Conservation (phyloP, 257 asterid genomes). For the Apocynum venetum region DNA sequence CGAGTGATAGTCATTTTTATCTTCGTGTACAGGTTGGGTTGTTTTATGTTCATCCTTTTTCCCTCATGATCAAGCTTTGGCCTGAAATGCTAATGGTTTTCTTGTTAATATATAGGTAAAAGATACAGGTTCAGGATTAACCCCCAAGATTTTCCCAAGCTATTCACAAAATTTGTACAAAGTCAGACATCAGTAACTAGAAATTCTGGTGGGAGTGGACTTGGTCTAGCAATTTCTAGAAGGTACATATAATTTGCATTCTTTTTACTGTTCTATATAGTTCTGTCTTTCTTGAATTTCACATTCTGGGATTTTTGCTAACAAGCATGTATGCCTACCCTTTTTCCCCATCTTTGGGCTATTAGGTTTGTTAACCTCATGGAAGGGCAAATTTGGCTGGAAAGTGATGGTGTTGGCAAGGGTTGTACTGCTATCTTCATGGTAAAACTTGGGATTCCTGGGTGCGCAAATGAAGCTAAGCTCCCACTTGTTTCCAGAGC, state of each 20-base stretch:
- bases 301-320: neutral
- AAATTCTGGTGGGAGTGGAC: constrained; percentile 85
- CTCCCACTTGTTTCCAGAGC: constrained; percentile 39
- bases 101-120: constrained; percentile 54
- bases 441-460: constrained; percentile 79
- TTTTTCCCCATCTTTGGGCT: constrained; percentile 3
- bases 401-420: constrained; percentile 93
- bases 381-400: constrained; percentile 94
- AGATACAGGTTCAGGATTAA: constrained; percentile 92
- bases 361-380: constrained; percentile 87
- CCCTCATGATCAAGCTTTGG: neutral
- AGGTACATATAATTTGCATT: constrained; percentile 40
- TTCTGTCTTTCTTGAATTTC: neutral
- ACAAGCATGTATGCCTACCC: neutral
- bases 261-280: neutral
- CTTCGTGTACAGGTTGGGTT: constrained; percentile 77
- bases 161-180: constrained; percentile 86
- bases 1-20: constrained; percentile 78
- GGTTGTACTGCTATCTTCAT: constrained; percentile 74
- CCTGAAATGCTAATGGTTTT: neutral
- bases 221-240: constrained; percentile 92
- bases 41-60: constrained; percentile 5
- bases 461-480: constrained; percentile 52
- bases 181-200: constrained; percentile 61
- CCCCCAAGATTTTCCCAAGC: constrained; percentile 80